A percentile compares a stretch with the other conserved stretches of the same genome.
Conservation (phyloP, 441 rosid genomes). For the Pelargonium fulgidum region DNA sequence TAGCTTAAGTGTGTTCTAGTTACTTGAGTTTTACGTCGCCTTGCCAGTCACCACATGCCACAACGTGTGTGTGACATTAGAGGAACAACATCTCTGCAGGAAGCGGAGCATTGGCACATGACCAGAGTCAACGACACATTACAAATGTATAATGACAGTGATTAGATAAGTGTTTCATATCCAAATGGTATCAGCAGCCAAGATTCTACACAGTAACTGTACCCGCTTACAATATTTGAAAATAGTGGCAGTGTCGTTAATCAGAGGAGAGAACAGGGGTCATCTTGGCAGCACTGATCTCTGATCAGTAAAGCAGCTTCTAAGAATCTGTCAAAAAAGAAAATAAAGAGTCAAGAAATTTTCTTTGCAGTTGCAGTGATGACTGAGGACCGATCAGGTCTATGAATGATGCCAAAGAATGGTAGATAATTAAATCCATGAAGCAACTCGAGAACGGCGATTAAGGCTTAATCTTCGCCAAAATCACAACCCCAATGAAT, state of each 20-base stretch:
- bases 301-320: constrained; percentile 1
- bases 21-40: not conserved
- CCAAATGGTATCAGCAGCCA: not conserved
- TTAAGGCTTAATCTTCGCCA: constrained; percentile 3
- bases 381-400: too few species aligned
- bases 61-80: constrained; percentile 4
- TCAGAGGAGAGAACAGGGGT: too few species aligned
- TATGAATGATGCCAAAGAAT: too few species aligned
- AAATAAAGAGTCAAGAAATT: not conserved
- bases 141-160: not conserved
- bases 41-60: constrained; percentile 1
- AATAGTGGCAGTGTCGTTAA: too few species aligned
- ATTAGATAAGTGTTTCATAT: not conserved
- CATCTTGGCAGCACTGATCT: not conserved
- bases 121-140: constrained; percentile 4
- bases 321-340: constrained; percentile 1
- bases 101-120: not conserved
- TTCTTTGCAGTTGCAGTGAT: not conserved
- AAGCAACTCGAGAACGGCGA: constrained; percentile 5
- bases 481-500: not conserved
- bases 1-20: not conserved
- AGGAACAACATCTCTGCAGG: not conserved
- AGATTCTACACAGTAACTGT: too few species aligned
- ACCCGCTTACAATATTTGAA: not conserved
- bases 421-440: not conserved